These are phyloP conservation scores for Cardamine chenopodiifolia DNA, from an alignment of 345 rosid genomes.

Conservation along the genomic window DNA sequence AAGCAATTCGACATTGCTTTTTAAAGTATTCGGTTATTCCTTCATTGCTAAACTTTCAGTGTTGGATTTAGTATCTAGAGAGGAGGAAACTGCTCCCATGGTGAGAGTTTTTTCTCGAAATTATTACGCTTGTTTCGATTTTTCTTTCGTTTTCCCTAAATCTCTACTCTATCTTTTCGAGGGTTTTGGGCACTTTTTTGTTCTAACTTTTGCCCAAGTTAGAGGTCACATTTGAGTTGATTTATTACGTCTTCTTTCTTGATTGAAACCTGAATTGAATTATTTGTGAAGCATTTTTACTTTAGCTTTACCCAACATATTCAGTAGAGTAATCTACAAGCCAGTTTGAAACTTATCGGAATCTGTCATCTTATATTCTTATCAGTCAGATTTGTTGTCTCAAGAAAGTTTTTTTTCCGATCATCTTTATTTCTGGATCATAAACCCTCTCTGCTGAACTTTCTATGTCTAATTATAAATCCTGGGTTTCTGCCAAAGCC, in stretches of 20 bases:
- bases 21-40: not conserved
- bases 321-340: not conserved
- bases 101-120: conserved; percentile 2
- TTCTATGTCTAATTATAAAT: not conserved
- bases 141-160: not conserved
- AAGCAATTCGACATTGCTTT: not conserved
- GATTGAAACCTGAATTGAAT: not conserved
- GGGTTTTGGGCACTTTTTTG: not conserved
- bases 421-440: not conserved
- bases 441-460: not conserved
- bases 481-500: not conserved
- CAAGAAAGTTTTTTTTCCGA: not conserved
- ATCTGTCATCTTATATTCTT: not conserved
- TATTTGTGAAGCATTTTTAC: not conserved
- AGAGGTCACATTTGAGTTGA: not conserved
- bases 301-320: not conserved
- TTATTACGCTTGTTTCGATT: not conserved
- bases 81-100: not conserved
- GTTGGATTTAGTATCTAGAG: not conserved
- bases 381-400: not conserved
- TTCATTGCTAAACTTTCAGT: no score
- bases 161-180: not conserved
- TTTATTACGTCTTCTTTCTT: not conserved
- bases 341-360: not conserved
- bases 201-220: not conserved